phyloP scores from a whole-genome alignment of 1,139 yeast species.

The Magnusiomyces ingens region DNA sequence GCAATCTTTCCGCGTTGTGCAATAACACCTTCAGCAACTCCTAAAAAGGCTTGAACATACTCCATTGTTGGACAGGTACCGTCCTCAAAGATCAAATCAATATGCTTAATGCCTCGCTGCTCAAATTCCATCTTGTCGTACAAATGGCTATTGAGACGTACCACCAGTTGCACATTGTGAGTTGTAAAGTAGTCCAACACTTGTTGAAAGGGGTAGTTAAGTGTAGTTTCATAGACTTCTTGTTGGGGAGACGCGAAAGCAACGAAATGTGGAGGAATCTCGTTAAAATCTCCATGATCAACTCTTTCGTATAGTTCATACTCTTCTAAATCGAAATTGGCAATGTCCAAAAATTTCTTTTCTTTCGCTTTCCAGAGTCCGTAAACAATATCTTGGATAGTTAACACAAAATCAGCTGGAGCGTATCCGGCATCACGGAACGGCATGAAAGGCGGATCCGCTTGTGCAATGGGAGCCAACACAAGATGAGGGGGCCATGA shows the following conservation, averaged over 20 bases:
- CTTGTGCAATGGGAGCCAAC: constrained; percentile 85
- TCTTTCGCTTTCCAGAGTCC: constrained; percentile 99
- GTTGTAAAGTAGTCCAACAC: constrained; percentile 70
- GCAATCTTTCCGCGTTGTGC: constrained; percentile 86
- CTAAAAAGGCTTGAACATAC: constrained; percentile 83
- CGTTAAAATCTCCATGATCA: constrained; percentile 94
- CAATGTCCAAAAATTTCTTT: constrained; percentile 77
- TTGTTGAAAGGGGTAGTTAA: constrained; percentile 47
- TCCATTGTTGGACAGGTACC: constrained; percentile 97
- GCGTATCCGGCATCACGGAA: constrained; percentile 97
- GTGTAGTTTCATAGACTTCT: constrained; percentile 23
- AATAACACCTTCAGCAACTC: constrained; percentile 88
- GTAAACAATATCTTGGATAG: constrained; percentile 90
- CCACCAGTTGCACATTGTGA: constrained; percentile 79
- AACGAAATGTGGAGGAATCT: constrained; percentile 83
- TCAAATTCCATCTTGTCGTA: constrained; percentile 82
- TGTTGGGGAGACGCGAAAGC: constrained; percentile 98
- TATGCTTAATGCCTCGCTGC: constrained; percentile 74
- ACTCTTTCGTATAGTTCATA: constrained; percentile 90
- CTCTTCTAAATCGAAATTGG: constrained; percentile 84
- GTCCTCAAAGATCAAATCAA: constrained; percentile 94
- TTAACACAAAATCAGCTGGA: constrained; percentile 84
- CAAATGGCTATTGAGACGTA: constrained; percentile 82
- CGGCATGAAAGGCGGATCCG: constrained; percentile 89
- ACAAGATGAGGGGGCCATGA: constrained; percentile 99